Evolutionary conservation across 176 grass and related monocot species (phyloP), one percentile per base, ranked within the genome.

Genomic region (Cenchrus purpureus): DNA sequence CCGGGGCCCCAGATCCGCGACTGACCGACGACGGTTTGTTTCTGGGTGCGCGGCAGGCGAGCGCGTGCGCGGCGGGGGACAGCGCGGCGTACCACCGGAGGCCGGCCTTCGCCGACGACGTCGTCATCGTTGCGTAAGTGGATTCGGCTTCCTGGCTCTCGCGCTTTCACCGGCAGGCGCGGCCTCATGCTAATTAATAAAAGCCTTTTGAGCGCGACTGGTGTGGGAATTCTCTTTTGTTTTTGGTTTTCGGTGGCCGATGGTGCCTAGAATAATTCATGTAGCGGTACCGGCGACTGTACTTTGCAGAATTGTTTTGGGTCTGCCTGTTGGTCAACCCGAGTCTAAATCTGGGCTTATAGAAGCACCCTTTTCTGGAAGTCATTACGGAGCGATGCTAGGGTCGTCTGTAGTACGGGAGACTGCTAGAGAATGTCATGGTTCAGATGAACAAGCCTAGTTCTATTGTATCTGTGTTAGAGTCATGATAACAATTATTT

Each of bases 51-150:
- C 55, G 75, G 11, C 84, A 98, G 97, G 81, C 90, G 34, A 88
- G 86, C 64, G 77, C 68, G 68, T 98, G 93, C 75, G 89, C 93
- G 73, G 91, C 95, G 61, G 85, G 87, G 77, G 93, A 88, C 77
- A 86, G 82, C 59, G 80, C 87, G 6, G 82, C 84, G 79, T 94
- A 91, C 82, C 78, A 92, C 63, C 88, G 86, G 70, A 90, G 6
- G 55, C 54, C 87, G 17, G 87, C 74, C 86, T 95, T 93, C 67
- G 93, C 83, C 20, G 97, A 98, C 44, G 93, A 98, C 84, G 86
- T 98, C 72, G 97, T 98, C 85, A 92, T 98, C 83, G 97, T 98
- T 57, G 97, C 93, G 97, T 98, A 86, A 95, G 91, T 84, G 42
- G 0, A 25, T 9, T n/a, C 42, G 46, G 0, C 43, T 22, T 28